Base-by-base conservation (phyloP, 176 grass and related monocot genomes). In the Canna indica region DNA sequence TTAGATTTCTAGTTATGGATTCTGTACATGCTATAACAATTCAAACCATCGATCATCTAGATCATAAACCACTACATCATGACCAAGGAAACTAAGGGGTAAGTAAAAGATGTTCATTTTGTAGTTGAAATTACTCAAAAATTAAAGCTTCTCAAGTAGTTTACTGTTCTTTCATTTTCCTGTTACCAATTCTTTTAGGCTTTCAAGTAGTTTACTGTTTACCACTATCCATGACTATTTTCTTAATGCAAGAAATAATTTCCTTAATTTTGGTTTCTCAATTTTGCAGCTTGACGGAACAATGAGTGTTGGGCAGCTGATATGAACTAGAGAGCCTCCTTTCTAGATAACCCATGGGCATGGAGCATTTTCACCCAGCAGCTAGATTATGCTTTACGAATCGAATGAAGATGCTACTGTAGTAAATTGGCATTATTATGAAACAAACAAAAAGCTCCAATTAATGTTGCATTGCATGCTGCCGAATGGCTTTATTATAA, bases 321-420 rank as follows among this genome's bases (percentile, higher is more conserved):
- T 76, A 85, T 93, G 84, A 83, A 72, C 64, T 29, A 81, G 52
- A 90, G 94, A 45, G 89, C 94, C 58, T 93, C 94, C 59, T 99
- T 99, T 83, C 73, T 99, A 38, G 94, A 93, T 64, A 99, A 39
- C 88, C 93, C 63, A 99, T 88, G 78, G 85, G 47, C 85, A 64
- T 99, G 94, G 94, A 84, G 83, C 79, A 85, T 99, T 58, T 99
- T 99, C 73, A 75, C 73, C 36, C 81, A 84, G 69, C 87, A 81
- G 58, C 52, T n/a, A 26, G 20, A 24, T 56, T 8, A 5, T 56
- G 52, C 24, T 7, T 13, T 15, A 12, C 32, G 34, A 63, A 34
- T 18, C 28, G 16, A 33, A 59, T n/a, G 24, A 29, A 59, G 27
- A 26, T 59, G 8, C 54, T 28, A 25, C 9, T 22, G n/a, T 0